A percentile compares a stretch with the other conserved stretches of the same genome.
Evolutionary conservation across 371 early-diverging fungal genomes (phyloP).

Genomic region (Mortierella sp.): DNA sequence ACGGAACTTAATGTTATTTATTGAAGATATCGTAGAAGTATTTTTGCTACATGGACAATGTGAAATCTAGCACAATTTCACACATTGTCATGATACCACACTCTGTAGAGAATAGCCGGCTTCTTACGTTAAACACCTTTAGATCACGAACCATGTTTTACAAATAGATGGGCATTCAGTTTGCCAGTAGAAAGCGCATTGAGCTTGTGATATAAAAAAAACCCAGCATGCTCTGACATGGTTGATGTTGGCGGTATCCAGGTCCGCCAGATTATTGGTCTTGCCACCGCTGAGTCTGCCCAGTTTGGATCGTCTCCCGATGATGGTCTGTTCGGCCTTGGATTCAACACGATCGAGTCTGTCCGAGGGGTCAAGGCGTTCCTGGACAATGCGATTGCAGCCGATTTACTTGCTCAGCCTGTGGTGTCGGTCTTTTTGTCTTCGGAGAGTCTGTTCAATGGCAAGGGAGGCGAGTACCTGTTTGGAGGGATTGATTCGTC

Average conservation of each 20-base stretch:
- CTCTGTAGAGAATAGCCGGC: no score
- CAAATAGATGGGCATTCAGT: no score
- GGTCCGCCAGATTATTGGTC: slow-evolving; percentile 56
- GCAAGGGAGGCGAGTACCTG: slow-evolving; percentile 62
- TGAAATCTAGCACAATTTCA: no score
- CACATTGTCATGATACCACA: no score
- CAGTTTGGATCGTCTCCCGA: slow-evolving; percentile 32
- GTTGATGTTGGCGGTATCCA: slow-evolving; percentile 57
- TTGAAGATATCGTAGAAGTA: no score
- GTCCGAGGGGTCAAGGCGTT: slow-evolving; percentile 56
- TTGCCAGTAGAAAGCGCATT: no score
- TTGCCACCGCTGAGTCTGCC: slow-evolving; percentile 49
- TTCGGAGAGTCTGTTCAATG: slow-evolving; percentile 1
- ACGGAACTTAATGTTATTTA: no score
- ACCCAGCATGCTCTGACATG: slow-evolving; percentile 55
- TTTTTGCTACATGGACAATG: no score
- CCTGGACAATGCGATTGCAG: slow-evolving; percentile 55
- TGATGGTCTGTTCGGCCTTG: slow-evolving; percentile 60
- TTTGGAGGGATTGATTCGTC: slow-evolving; percentile 67
- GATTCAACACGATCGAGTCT: slow-evolving; percentile 41
- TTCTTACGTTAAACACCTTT: no score
- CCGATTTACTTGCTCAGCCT: slow-evolving; percentile 44
- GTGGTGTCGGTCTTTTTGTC: slow-evolving; percentile 56
- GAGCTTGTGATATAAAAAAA: no score
- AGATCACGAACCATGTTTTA: no score